Conservation (phyloP, 2,329 filamentous ascomycete species). For the Aphanoascus verrucosus region DNA sequence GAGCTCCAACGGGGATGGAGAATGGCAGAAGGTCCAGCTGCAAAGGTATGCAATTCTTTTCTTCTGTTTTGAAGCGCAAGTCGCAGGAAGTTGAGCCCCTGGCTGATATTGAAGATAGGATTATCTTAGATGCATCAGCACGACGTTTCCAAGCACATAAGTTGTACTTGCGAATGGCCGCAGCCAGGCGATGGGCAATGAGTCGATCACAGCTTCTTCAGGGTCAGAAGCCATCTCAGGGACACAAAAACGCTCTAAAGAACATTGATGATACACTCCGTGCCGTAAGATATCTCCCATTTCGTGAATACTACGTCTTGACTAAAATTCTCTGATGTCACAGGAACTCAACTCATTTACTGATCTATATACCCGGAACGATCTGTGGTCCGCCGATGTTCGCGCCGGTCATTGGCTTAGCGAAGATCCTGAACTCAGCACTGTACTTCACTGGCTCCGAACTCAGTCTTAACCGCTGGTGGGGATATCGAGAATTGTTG, state of each 20-base stretch:
- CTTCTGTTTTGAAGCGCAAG: constrained; percentile 10
- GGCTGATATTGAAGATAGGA: constrained; percentile 32
- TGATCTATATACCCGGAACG: constrained; percentile 46
- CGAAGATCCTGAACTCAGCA: constrained; percentile 48
- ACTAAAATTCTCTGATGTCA: constrained; percentile 1
- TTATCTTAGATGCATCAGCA: constrained; percentile 50
- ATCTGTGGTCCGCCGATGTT: constrained; percentile 45
- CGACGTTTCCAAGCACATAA: constrained; percentile 53
- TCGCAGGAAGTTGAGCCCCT: constrained; percentile 12
- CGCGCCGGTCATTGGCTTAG: constrained; percentile 50
- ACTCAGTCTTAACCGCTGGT: constrained; percentile 19
- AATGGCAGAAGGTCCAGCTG: constrained; percentile 47
- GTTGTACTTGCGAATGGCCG: constrained; percentile 48
- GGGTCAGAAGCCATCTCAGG: constrained; percentile 39
- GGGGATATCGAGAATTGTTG: no score
- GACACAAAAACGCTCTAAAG: constrained; percentile 41
- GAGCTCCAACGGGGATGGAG: constrained; percentile 37
- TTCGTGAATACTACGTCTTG: not conserved
- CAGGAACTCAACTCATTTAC: constrained; percentile 50
- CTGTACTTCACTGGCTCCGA: constrained; percentile 39
- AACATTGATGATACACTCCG: constrained; percentile 40
- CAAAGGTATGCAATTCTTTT: constrained; percentile 41
- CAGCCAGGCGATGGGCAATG: constrained; percentile 50
- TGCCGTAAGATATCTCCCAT: constrained; percentile 30
- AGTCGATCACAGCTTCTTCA: constrained; percentile 42